A percentile compares a stretch with the other conserved stretches of the same genome.
phyloP scores from a whole-genome alignment of 805 yeast genomes.

The Saccharomycopsis fibuligera region DNA sequence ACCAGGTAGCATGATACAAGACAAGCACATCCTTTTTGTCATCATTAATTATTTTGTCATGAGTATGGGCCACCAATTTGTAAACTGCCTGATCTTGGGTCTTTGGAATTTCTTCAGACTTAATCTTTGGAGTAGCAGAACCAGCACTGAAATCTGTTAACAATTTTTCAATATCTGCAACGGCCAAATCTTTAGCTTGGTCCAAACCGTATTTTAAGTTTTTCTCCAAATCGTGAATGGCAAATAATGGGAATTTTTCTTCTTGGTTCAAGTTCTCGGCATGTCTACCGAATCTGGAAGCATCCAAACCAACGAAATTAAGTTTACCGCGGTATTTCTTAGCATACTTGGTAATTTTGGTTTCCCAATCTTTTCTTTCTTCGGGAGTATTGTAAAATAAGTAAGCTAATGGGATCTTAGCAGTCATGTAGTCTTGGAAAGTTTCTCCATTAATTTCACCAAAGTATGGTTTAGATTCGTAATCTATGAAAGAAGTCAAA shows the following conservation, averaged over 20 bases:
- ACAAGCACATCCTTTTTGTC: slow-evolving; percentile 65
- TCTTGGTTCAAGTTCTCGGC: slow-evolving; percentile 80
- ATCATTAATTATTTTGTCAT: slow-evolving; percentile 59
- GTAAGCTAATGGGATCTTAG: slow-evolving; percentile 78
- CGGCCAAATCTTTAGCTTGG: slow-evolving; percentile 49
- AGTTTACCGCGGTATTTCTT: slow-evolving; percentile 71
- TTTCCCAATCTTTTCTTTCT: slow-evolving; percentile 52
- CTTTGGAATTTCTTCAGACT: slow-evolving; percentile 83
- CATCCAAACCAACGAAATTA: slow-evolving; percentile 86
- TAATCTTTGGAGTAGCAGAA: slow-evolving; percentile 62
- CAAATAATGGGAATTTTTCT: slow-evolving; percentile 85
- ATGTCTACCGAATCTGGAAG: slow-evolving; percentile 72
- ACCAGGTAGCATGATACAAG: slow-evolving; percentile 96
- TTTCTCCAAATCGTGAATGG: slow-evolving; percentile 62
- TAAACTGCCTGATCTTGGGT: slow-evolving; percentile 68
- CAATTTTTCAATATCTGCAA: slow-evolving; percentile 51
- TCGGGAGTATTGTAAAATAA: slow-evolving; percentile 71
- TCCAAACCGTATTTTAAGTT: slow-evolving; percentile 75
- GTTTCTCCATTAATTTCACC: slow-evolving; percentile 84
- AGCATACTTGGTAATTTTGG: slow-evolving; percentile 55
- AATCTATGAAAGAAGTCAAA: slow-evolving; percentile 43
- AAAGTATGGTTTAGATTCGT: slow-evolving; percentile 72
- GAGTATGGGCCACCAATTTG: slow-evolving; percentile 79
- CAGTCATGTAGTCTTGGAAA: slow-evolving; percentile 64
- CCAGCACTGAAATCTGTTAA: slow-evolving; percentile 61